Conservation (phyloP, 345 rosid genomes). For the Corymbia maculata region DNA sequence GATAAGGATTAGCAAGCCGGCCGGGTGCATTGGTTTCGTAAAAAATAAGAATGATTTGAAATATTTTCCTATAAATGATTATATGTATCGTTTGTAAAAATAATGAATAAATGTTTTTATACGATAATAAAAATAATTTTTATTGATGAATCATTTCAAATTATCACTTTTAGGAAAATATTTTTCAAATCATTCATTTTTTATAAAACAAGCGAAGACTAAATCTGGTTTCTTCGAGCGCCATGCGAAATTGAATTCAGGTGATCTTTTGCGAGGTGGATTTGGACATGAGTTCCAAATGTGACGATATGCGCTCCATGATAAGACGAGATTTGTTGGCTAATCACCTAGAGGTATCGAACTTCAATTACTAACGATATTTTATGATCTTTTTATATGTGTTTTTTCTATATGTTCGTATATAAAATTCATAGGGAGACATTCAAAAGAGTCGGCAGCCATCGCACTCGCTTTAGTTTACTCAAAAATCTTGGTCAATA, state of each 20-base stretch:
- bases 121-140: too few relatives aligned
- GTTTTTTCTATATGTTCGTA: background rate
- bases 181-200: too few relatives aligned
- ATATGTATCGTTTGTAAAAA: too few relatives aligned
- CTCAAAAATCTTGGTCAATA: background rate
- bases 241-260: background rate
- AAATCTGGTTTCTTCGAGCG: background rate
- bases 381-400: background rate
- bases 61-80: too few relatives aligned
- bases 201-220: background rate
- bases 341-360: background rate
- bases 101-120: too few relatives aligned
- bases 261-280: background rate
- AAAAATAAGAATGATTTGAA: background rate
- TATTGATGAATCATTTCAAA: too few relatives aligned
- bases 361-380: background rate
- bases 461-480: background rate
- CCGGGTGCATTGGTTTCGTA: background rate
- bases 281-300: background rate
- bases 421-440: background rate
- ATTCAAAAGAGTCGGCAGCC: background rate
- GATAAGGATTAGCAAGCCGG: background rate
- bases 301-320: background rate
- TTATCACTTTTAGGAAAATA: too few relatives aligned
- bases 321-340: background rate